These are phyloP conservation scores for Cutaneotrichosporon sp. DNA, from an alignment of 1,284 basidiomycete species.

Conservation along the genomic window DNA sequence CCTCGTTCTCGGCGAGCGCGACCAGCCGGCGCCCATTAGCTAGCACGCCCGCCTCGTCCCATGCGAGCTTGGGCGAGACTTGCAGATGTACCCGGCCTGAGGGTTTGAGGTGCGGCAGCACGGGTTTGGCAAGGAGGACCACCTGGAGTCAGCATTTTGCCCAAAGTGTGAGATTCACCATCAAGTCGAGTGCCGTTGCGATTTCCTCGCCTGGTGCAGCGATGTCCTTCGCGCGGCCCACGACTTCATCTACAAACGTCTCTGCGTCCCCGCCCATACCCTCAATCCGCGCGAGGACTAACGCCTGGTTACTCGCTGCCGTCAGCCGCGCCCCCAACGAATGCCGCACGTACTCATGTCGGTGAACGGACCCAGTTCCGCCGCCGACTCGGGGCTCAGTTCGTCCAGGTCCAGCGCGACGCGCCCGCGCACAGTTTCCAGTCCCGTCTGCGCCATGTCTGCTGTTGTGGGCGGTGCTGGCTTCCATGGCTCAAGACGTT, in stretches of 20 bases:
- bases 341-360: constrained; percentile 16
- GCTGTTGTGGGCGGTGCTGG: too few species aligned
- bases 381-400: constrained; percentile 11
- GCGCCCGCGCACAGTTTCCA: constrained; percentile 6
- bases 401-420: constrained; percentile 15
- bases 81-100: constrained; percentile 15
- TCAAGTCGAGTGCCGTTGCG: too few species aligned
- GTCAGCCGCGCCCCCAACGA: not conserved
- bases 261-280: too few species aligned
- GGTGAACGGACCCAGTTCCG: constrained; percentile 15
- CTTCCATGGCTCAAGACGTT: too few species aligned
- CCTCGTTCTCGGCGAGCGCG: constrained; percentile 9
- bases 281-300: too few species aligned
- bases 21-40: constrained; percentile 14
- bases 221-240: too few species aligned
- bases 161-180: too few species aligned
- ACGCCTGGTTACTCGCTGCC: too few species aligned
- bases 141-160: constrained; percentile 8
- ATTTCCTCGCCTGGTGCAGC: too few species aligned
- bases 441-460: not conserved
- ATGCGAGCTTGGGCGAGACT: constrained; percentile 18
- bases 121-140: constrained; percentile 16
- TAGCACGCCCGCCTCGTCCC: not conserved
- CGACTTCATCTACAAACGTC: too few species aligned
- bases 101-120: constrained; percentile 13